A percentile compares a stretch with the other conserved stretches of the same genome.
These are phyloP conservation scores for Rhizopus sp. DNA, from an alignment of 371 early-diverging fungal genomes.

Conservation along the genomic window DNA sequence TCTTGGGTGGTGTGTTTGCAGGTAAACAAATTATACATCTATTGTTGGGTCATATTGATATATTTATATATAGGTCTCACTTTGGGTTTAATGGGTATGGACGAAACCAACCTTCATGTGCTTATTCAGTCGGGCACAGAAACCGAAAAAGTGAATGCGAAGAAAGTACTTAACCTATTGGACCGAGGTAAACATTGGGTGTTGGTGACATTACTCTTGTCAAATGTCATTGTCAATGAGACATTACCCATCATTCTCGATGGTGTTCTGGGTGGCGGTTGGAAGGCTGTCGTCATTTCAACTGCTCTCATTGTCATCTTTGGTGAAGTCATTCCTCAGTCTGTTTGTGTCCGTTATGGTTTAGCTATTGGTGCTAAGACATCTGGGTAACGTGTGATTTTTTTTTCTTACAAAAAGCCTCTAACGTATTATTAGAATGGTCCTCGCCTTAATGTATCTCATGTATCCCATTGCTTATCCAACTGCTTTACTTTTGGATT, in stretches of 20 bases:
- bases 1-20: slow-evolving; percentile 32
- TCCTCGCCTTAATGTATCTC: slow-evolving; percentile 64
- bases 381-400: slow-evolving; percentile 40
- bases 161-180: slow-evolving; percentile 67
- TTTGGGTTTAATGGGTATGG: slow-evolving; percentile 83
- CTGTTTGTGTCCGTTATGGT: slow-evolving; percentile 71
- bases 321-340: slow-evolving; percentile 74
- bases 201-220: slow-evolving; percentile 85
- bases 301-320: slow-evolving; percentile 89
- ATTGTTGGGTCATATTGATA: not conserved
- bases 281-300: slow-evolving; percentile 88
- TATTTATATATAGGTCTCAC: slow-evolving; percentile 63
- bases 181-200: slow-evolving; percentile 82
- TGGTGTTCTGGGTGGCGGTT: slow-evolving; percentile 74
- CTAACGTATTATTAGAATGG: slow-evolving; percentile 37
- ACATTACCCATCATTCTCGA: slow-evolving; percentile 93
- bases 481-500: slow-evolving; percentile 78
- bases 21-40: slow-evolving; percentile 8
- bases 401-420: not conserved
- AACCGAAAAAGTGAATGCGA: slow-evolving; percentile 67
- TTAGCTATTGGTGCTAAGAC: slow-evolving; percentile 82
- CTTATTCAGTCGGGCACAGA: slow-evolving; percentile 72
- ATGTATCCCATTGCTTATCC: slow-evolving; percentile 83
- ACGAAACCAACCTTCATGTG: slow-evolving; percentile 70
- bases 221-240: slow-evolving; percentile 94